Conservation (phyloP, 1,139 yeast genomes). For the Geotrichum cucujoidarum region DNA sequence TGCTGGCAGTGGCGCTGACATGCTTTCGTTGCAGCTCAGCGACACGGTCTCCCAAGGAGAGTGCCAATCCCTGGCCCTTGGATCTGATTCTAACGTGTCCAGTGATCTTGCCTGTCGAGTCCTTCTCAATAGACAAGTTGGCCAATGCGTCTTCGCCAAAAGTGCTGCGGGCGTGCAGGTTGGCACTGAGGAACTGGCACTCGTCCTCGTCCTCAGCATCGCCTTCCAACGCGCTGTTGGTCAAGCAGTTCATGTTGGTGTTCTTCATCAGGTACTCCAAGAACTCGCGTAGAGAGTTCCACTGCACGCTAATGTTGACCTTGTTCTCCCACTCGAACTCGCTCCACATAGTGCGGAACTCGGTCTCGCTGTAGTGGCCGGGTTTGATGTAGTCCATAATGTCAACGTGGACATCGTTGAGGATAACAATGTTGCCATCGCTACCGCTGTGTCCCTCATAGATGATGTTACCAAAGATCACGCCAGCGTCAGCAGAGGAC, state of each 20-base stretch:
- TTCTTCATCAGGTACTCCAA: constrained; percentile 71
- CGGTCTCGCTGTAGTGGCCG: constrained; percentile 79
- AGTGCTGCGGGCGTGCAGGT: constrained; percentile 84
- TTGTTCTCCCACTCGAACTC: constrained; percentile 99
- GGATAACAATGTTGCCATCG: constrained; percentile 82
- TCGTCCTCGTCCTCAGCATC: constrained; percentile 41
- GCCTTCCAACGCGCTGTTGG: constrained; percentile 69
- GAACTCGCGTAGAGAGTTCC: constrained; percentile 69
- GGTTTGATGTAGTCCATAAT: constrained; percentile 97
- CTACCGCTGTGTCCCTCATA: constrained; percentile 95
- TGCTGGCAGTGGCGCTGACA: constrained; percentile 19
- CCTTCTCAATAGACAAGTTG: constrained; percentile 86
- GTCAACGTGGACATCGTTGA: constrained; percentile 93
- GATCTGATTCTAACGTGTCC: constrained; percentile 97
- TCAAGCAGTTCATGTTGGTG: constrained; percentile 91
- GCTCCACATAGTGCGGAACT: constrained; percentile 97
- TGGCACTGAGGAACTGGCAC: constrained; percentile 91
- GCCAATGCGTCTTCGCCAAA: constrained; percentile 98
- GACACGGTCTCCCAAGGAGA: constrained; percentile 90
- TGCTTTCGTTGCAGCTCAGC: constrained; percentile 43
- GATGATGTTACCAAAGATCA: constrained; percentile 92
- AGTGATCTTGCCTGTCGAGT: constrained; percentile 64
- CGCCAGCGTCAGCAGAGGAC: constrained; percentile 95
- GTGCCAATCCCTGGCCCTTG: constrained; percentile 95
- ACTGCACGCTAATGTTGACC: constrained; percentile 75